Conservation (phyloP, 306 rosid species). For the Sechiopsis laciniata region DNA sequence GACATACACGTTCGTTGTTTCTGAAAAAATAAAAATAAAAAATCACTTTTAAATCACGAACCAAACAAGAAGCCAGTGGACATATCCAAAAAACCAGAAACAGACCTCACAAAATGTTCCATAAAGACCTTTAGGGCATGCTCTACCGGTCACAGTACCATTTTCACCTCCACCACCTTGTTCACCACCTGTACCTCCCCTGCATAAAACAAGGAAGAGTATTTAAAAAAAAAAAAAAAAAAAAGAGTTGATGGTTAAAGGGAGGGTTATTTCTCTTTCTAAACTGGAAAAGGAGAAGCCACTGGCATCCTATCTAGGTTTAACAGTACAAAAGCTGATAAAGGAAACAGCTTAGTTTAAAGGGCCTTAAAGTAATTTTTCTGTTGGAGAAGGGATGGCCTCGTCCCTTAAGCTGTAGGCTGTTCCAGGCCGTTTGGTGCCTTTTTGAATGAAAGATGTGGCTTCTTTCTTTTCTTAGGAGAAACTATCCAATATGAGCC, state of each 20-base stretch:
- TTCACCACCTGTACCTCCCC: slow-evolving; percentile 75
- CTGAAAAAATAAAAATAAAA: neutral
- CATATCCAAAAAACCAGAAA: slow-evolving; percentile 12
- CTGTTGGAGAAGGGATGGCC: neutral
- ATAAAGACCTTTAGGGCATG: slow-evolving; percentile 82
- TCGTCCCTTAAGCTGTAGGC: neutral
- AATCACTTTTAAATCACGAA: neutral
- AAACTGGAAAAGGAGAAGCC: neutral
- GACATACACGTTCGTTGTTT: neutral
- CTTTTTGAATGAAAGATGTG: neutral
- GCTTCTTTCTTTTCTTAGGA: neutral
- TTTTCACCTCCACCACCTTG: slow-evolving; percentile 61
- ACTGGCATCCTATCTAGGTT: neutral
- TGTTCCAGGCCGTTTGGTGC: neutral
- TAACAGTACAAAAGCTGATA: neutral
- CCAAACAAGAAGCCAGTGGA: neutral
- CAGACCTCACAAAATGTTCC: slow-evolving; percentile 88
- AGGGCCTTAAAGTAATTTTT: neutral
- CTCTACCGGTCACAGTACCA: slow-evolving; percentile 78
- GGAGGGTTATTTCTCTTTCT: neutral
- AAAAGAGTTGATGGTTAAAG: neutral
- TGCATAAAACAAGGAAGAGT: slow-evolving; percentile 27
- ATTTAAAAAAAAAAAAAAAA: too few relatives aligned
- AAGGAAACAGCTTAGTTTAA: neutral
- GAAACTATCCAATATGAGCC: neutral